Evolutionary conservation across 169 alveolate genomes (phyloP).

Genomic region (Plasmodium sp.): DNA sequence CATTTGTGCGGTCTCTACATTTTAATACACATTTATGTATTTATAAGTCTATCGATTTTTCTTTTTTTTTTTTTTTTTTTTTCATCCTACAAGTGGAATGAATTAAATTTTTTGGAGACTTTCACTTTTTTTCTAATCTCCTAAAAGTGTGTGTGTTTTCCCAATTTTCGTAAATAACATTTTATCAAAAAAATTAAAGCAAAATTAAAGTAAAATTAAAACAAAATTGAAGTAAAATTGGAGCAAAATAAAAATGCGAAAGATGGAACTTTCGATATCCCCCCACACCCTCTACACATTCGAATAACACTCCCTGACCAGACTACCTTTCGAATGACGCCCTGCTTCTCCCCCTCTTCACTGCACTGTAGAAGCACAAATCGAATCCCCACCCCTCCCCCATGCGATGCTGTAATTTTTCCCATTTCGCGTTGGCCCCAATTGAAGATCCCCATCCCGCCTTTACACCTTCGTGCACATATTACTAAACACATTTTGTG

Average conservation of each 20-base stretch:
- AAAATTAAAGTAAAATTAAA: no score
- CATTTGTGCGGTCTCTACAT: not conserved
- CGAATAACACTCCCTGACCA: not conserved
- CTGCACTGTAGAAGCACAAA: not conserved
- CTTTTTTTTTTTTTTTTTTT: not conserved
- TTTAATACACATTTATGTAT: not conserved
- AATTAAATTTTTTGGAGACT: not conserved
- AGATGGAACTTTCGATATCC: not conserved
- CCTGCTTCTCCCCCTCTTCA: not conserved
- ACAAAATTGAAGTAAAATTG: no score
- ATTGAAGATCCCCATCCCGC: not conserved
- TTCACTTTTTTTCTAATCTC: not conserved
- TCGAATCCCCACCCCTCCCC: not conserved
- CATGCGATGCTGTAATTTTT: not conserved
- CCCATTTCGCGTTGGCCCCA: not conserved
- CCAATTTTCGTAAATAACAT: not conserved
- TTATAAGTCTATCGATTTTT: not conserved
- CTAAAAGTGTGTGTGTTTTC: not conserved
- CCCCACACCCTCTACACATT: not conserved
- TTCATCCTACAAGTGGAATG: not conserved
- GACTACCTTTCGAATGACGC: not conserved
- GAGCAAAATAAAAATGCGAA: not conserved
- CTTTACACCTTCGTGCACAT: not conserved
- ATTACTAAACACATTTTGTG: not conserved
- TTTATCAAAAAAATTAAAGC: not conserved